A percentile compares a stretch with the other conserved stretches of the same genome.
Conservation (phyloP, 352 stramenopile genomes). For the Pythium phragmitis region DNA sequence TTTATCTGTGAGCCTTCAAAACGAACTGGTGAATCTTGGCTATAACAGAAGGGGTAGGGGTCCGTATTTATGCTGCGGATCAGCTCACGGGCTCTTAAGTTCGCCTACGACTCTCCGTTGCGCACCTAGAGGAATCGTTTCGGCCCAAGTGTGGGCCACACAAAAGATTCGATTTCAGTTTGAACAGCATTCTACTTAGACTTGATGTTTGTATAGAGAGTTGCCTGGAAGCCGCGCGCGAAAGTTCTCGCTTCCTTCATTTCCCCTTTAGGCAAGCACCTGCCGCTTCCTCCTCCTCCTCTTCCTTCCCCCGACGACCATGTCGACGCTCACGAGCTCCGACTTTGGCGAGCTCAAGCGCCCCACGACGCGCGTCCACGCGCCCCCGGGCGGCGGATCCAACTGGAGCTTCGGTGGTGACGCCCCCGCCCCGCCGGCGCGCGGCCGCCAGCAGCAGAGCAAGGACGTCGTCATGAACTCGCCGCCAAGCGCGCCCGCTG, state of each 20-base stretch:
- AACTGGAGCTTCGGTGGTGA: constrained; percentile 70
- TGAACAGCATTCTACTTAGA: not conserved
- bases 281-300: no score
- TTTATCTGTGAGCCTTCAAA: constrained; percentile 13
- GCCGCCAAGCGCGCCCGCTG: constrained; percentile 29
- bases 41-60: constrained; percentile 10
- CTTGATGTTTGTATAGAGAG: not conserved
- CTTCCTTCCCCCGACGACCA: constrained; percentile 18
- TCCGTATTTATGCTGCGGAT: not conserved
- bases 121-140: constrained; percentile 2
- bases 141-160: constrained; percentile 20
- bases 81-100: no score
- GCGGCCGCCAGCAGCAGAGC: constrained; percentile 26
- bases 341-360: constrained; percentile 85
- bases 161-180: constrained; percentile 28
- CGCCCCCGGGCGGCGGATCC: constrained; percentile 74
- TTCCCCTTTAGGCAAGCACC: constrained; percentile 13
- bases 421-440: constrained; percentile 25
- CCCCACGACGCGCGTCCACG: constrained; percentile 79
- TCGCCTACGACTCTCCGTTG: not conserved
- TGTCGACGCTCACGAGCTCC: constrained; percentile 83
- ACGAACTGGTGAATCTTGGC: constrained; percentile 25
- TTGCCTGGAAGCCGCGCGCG: not conserved
- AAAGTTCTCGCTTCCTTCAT: not conserved
- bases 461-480: constrained; percentile 40